Evolutionary conservation across 305 asterid genomes (phyloP), one percentile per base, ranked within the genome.

Genomic region (Fraxinus xanthoxyloides): DNA sequence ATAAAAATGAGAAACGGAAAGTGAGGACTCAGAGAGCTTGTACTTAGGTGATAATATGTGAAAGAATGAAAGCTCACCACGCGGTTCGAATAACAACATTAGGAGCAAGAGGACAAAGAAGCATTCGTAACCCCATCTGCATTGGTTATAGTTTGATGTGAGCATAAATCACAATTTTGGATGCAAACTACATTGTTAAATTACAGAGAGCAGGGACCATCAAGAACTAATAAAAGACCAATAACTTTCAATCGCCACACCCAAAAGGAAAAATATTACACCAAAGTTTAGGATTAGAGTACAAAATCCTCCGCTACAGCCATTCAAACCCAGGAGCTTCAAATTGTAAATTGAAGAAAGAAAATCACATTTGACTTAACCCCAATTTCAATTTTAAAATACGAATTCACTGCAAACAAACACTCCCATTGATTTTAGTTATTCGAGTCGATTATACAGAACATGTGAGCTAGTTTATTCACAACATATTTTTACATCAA

Each of bases 21-120:
- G 13, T 10, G 32, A 24, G 13, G 31, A 23, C 7, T 61, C 72
- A 61, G 8, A 61, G 72, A 7, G 5, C 72, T 21, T 23, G 31
- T 7, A 23, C 72, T 21, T 61, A 21, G 30, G 72, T 61, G 38
- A 19, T 40, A 81, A 28, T 13, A 76, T 51, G 63, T 32, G 46
- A 74, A 54, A 72, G 28, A 24, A n/a, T n/a, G 43, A 73, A 34
- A 81, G 79, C 30, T 91, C 90, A 94, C 98, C 98, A 94, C 0
- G 98, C 98, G 17, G 97, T 90, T 19, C 92, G 92, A 76, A 88
- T 69, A 72, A 94, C 94, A 56, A 93, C 88, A 87, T 94, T 92
- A 75, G 98, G 87, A 85, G 92, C 87, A 82, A 94, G 89, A 2
- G 97, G 98, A 40, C 78, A 85, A 73, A 93, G 96, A 82, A 94